Evolutionary conservation across 192 early-diverging fungal genomes (phyloP), one percentile per base, ranked within the genome.

Genomic region (Thoreauomyces humboldtii): DNA sequence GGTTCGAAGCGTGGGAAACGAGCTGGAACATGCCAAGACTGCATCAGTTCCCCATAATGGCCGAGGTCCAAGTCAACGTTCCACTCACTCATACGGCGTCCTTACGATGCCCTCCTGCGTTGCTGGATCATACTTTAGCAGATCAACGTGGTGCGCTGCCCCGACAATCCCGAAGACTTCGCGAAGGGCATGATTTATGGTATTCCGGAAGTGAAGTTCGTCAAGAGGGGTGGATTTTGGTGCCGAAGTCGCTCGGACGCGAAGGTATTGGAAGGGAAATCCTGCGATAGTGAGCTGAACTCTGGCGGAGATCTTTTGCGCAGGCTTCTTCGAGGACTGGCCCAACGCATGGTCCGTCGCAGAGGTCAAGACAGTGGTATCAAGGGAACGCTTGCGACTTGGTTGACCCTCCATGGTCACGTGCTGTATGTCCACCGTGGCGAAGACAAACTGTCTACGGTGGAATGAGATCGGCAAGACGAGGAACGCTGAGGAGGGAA

Each of bases 61-160:
- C 9, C 38, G n/a, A 9, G n/a, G 38, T n/a, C 38, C 9, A 41
- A 48, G 47, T 19, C 22, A 24, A 12, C 47, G 22, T 48, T 7
- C 47, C 22, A 24, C 63, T 44, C 29, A 65, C 63, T 52, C 63
- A 43, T 54, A 65, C 15, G 47, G 48, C 1, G 38, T 55, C 28
- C 63, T 32, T 2, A 65, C 14, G 24, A 65, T 17, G 1, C 63
- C 63, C 21, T 38, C 48, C 63, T 55, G 48, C 15, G 19, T 28
- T 1, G 1, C 2, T n/a, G 32, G 2, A 12, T 38, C 48, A 42
- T 27, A 65, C 1, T 27, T 33, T 25, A 65, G 27, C 48, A 65
- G 41, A 41, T 65, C 63, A 31, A 65, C 63, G n/a, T 65, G 63
- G 33, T 65, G 63, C 6, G 22, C 51, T 2, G 63, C 45, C 2